A percentile compares a stretch with the other conserved stretches of the same genome.
Conservation (phyloP, 1,139 yeast genomes). For the Taphrina pruni region DNA sequence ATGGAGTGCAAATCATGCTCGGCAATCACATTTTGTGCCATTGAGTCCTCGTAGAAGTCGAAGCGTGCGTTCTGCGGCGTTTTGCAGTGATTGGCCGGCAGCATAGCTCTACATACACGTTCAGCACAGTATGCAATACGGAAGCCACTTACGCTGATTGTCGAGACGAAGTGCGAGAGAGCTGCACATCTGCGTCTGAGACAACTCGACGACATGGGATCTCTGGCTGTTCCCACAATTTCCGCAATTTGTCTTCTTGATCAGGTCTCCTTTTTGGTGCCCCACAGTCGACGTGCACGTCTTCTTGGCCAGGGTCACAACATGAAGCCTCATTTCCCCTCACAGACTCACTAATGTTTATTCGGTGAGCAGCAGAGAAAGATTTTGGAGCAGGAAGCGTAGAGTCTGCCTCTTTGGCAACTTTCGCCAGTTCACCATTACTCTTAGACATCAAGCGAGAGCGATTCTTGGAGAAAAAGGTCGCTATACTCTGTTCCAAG, state of each 20-base stretch:
- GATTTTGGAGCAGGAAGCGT: not conserved
- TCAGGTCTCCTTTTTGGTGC: not conserved
- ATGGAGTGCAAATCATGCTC: constrained; percentile 1
- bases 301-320: not conserved
- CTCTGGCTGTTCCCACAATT: constrained; percentile 10
- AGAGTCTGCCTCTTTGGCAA: not conserved
- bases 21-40: constrained; percentile 3
- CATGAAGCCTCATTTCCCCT: not conserved
- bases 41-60: constrained; percentile 29
- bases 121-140: not conserved
- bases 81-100: constrained; percentile 26
- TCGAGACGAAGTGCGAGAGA: not conserved
- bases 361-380: constrained; percentile 1
- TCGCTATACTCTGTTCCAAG: not conserved
- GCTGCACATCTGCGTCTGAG: constrained; percentile 16
- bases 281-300: not conserved
- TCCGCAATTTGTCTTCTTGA: not conserved
- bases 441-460: not conserved
- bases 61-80: constrained; percentile 24
- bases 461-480: constrained; percentile 8
- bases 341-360: not conserved
- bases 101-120: constrained; percentile 16
- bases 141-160: not conserved
- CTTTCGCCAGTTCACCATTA: not conserved
- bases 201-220: not conserved